Conservation (phyloP, 257 asterid genomes). For the Asclepias syriaca region DNA sequence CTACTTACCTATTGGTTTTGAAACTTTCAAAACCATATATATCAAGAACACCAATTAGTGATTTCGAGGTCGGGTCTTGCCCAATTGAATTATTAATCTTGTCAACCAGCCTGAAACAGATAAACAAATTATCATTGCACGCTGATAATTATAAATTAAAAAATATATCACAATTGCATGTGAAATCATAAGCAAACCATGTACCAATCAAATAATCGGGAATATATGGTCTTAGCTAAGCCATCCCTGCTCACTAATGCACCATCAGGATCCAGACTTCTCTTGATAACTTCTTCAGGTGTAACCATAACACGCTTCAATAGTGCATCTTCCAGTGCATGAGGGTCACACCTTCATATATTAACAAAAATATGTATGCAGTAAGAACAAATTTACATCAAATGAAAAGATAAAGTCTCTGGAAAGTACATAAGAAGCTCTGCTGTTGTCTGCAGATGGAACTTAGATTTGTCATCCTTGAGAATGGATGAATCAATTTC, state of each 20-base stretch:
- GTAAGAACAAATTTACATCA: slow-evolving; percentile 7
- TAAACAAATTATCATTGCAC: slow-evolving; percentile 13
- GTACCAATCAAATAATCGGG: slow-evolving; percentile 95
- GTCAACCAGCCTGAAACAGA: slow-evolving; percentile 80
- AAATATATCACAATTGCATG: not conserved
- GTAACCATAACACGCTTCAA: slow-evolving; percentile 96
- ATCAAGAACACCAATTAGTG: slow-evolving; percentile 94
- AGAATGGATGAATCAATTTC: slow-evolving; percentile 83
- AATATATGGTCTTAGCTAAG: slow-evolving; percentile 79
- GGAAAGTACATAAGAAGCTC: slow-evolving; percentile 81
- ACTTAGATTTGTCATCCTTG: slow-evolving; percentile 84
- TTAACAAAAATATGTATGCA: slow-evolving; percentile 10
- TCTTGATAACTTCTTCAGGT: slow-evolving; percentile 97
- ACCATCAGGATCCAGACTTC: slow-evolving; percentile 93
- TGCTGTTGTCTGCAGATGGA: slow-evolving; percentile 78
- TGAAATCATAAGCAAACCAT: slow-evolving; percentile 15
- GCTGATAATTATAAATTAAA: slow-evolving; percentile 16
- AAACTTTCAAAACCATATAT: slow-evolving; percentile 98
- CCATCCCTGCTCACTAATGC: slow-evolving; percentile 91
- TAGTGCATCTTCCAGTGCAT: slow-evolving; percentile 75
- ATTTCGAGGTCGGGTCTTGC: slow-evolving; percentile 76
- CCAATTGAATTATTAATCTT: slow-evolving; percentile 86
- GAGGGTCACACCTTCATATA: slow-evolving; percentile 64
- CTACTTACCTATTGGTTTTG: slow-evolving; percentile 68
- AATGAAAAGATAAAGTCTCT: slow-evolving; percentile 16